Evolutionary conservation across 352 stramenopile genomes (phyloP), one percentile per base, ranked within the genome.

Genomic region (Phytophthora sp.): DNA sequence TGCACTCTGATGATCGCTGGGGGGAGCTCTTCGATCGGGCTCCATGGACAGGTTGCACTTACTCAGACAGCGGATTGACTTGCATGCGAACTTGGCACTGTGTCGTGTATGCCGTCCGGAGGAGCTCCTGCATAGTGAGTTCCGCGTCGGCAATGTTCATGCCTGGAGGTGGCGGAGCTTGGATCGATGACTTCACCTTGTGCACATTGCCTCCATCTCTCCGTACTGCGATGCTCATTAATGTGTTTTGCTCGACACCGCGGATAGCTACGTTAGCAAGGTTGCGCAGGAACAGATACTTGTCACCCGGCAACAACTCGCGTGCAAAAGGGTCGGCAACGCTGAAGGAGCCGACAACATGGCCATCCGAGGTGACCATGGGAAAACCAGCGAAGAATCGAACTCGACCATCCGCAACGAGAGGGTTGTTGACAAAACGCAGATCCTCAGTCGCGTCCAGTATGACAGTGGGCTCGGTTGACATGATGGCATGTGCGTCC

Each of bases 371-470:
- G 6, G 82, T 91, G 27, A 91, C 54, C 45, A 95, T 76, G 20
- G 87, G 87, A 49, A 95, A 92, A 21, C 84, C 87, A 0, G 85
- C 87, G 59, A 91, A 95, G 79, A 95, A 95, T 5, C 84, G 87
- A 32, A 95, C 73, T 35, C 88, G 82, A 2, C 81, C 84, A 3
- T 93, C 82, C n/a, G 58, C 65, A 15, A 94, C 84, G 6, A 94
- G 68, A 30, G 87, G 87, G 67, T 94, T 95, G 54, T 90, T 83
- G 9, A 78, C 68, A 49, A 95, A 95, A 6, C 87, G 84, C 28
- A 92, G 64, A 50, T 95, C 87, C 42, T 95, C 84, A 0, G 56
- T 76, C 17, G 87, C 85, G 41, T 95, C 87, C n/a, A 95, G 61
- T n/a, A 95, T 62, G 39, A 95, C 83, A 15, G 80, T 93, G 13